phyloP scores from a whole-genome alignment of 805 yeast genomes.

The Pichia occidentalis region DNA sequence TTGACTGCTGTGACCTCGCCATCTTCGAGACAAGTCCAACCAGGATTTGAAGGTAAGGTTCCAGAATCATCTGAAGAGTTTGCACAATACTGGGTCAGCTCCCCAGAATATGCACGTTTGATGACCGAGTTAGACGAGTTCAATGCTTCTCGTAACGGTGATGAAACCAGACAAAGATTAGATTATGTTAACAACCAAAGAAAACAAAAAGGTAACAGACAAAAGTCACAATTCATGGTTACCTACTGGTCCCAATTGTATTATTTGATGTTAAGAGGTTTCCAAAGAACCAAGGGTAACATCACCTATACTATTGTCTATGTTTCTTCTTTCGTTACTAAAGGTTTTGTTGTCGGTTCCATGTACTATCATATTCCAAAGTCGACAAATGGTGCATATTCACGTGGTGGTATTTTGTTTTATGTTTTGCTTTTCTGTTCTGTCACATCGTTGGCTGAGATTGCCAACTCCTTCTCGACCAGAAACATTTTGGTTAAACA shows the following conservation, averaged over 20 bases:
- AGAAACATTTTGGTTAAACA: slow-evolving; percentile 62
- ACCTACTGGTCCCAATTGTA: slow-evolving; percentile 45
- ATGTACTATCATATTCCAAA: slow-evolving; percentile 25
- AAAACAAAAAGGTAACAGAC: slow-evolving; percentile 36
- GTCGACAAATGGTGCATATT: slow-evolving; percentile 28
- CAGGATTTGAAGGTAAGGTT: slow-evolving; percentile 31
- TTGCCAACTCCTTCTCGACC: slow-evolving; percentile 49
- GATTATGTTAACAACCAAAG: slow-evolving; percentile 28
- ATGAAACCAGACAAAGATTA: slow-evolving; percentile 30
- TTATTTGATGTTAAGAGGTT: slow-evolving; percentile 47
- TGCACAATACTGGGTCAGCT: slow-evolving; percentile 49
- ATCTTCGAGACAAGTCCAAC: slow-evolving; percentile 11
- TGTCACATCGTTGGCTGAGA: slow-evolving; percentile 56
- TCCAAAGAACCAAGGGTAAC: slow-evolving; percentile 50
- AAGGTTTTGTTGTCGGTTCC: slow-evolving; percentile 56
- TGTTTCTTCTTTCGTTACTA: slow-evolving; percentile 43
- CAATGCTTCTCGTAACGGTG: slow-evolving; percentile 26
- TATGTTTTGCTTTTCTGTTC: slow-evolving; percentile 55
- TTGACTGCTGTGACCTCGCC: slow-evolving; percentile 21
- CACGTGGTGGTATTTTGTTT: slow-evolving; percentile 56
- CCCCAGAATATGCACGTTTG: slow-evolving; percentile 44
- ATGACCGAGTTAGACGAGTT: slow-evolving; percentile 32
- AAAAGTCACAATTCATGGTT: slow-evolving; percentile 33
- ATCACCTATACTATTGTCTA: slow-evolving; percentile 45
- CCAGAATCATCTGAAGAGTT: slow-evolving; percentile 62